phyloP scores from a whole-genome alignment of 495 filamentous ascomycete genomes.

The Chaetomium tenue region DNA sequence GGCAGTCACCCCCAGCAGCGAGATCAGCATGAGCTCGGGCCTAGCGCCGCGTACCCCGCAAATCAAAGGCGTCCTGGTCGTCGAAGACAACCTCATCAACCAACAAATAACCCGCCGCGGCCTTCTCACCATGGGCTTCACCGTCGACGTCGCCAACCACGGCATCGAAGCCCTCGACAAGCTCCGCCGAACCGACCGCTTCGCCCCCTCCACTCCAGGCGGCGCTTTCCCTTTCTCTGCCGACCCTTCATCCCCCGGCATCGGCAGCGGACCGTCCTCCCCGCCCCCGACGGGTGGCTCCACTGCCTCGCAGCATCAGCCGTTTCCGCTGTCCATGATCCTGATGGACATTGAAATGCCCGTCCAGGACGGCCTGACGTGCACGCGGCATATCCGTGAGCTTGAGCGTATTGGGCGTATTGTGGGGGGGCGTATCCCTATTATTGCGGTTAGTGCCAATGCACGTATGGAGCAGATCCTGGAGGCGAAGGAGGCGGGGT shows the following conservation, averaged over 20 bases:
- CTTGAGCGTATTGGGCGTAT: constrained; percentile 54
- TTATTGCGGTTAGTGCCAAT: constrained; percentile 78
- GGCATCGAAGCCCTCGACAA: constrained; percentile 70
- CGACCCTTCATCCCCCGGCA: not conserved
- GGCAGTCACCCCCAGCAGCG: constrained; percentile 10
- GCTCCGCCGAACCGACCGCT: constrained; percentile 34
- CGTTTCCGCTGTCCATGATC: constrained; percentile 48
- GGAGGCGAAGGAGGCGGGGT: constrained; percentile 62
- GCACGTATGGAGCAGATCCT: constrained; percentile 65
- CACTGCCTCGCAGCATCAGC: not conserved
- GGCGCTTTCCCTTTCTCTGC: constrained; percentile 3
- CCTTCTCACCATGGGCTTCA: constrained; percentile 60
- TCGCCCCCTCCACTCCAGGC: constrained; percentile 27
- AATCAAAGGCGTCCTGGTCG: constrained; percentile 56
- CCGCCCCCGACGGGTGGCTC: not conserved
- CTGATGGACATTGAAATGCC: constrained; percentile 89
- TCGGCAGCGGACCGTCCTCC: not conserved
- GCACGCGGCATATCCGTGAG: constrained; percentile 63
- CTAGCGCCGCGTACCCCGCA: constrained; percentile 14
- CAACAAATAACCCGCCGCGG: constrained; percentile 65
- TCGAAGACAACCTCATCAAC: constrained; percentile 79
- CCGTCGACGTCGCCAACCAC: constrained; percentile 67
- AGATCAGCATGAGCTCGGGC: constrained; percentile 3
- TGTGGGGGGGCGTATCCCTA: constrained; percentile 57
- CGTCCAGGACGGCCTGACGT: constrained; percentile 73